These are phyloP conservation scores for Atractiella rhizophila DNA, from an alignment of 768 basidiomycete species.

Conservation along the genomic window DNA sequence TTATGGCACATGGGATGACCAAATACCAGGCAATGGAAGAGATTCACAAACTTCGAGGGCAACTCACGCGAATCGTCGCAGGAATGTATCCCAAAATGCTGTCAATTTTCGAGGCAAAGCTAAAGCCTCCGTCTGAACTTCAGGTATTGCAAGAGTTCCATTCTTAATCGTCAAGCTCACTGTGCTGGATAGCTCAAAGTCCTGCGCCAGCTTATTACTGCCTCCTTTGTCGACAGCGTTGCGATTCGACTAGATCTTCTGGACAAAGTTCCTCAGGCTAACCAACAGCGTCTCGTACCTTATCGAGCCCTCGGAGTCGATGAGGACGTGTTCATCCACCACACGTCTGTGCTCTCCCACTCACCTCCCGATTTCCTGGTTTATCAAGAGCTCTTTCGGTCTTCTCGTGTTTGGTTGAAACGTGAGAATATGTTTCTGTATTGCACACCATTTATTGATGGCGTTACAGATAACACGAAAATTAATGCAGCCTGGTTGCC, in stretches of 20 bases:
- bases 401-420: constrained; percentile 52
- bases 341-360: constrained; percentile 51
- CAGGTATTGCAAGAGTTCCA: constrained; percentile 40
- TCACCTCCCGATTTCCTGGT: constrained; percentile 66
- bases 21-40: constrained; percentile 99
- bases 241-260: constrained; percentile 69
- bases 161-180: not conserved
- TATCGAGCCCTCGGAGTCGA: constrained; percentile 59
- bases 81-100: constrained; percentile 45
- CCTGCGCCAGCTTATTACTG: constrained; percentile 58
- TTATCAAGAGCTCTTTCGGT: constrained; percentile 56
- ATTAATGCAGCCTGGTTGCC: constrained; percentile 75
- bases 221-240: constrained; percentile 84
- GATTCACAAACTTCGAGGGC: constrained; percentile 76
- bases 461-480: constrained; percentile 41
- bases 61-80: constrained; percentile 61
- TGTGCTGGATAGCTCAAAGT: constrained; percentile 43
- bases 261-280: constrained; percentile 38
- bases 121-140: constrained; percentile 47
- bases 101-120: constrained; percentile 35
- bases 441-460: not conserved
- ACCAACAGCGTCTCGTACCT: constrained; percentile 50
- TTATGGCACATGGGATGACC: not conserved
- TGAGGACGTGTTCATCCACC: constrained; percentile 75
- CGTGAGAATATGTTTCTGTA: constrained; percentile 25